Base-by-base conservation (phyloP, 2,329 filamentous ascomycete genomes). In the Colletotrichum euphorbiae region DNA sequence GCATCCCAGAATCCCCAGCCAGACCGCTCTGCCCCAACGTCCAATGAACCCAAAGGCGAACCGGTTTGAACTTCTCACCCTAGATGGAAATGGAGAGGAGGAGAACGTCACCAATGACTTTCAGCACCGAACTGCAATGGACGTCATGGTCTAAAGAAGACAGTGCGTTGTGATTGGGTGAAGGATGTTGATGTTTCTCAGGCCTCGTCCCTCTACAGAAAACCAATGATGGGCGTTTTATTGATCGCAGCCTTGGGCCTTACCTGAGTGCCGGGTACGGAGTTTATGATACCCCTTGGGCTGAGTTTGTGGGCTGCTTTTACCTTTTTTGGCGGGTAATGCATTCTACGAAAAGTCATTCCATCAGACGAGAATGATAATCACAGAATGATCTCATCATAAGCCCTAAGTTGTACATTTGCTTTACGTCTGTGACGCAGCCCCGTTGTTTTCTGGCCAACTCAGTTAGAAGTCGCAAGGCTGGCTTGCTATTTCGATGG, bases 21-120 rank as follows among this genome's bases (percentile, higher is more conserved):
- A 76, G 19, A 72, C 71, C 19, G 56, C 73, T 11, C 69, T 71
- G 12, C 70, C 75, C n/a, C 81, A 80, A 67, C 82, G 79, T 71
- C 28, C 58, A 1, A 74, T 77, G 51, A 77, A 77, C 50, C 74
- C 80, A 13, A 75, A 81, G 62, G 75, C 82, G 62, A 93, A 93
- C 73, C 86, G 89, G 6, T 92, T 92, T 75, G 81, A 87, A 55
- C 74, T 90, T 64, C 81, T 92, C 11, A 82, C 83, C 48, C 73
- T 88, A 13, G 85, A 87, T 56, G 82, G 78, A 17, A 75, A 77
- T 6, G 79, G 80, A 3, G 76, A 77, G 2, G 75, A 79, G n/a
- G 73, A 76, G 11, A 70, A 75, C n/a, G 63, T 19, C 15, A 15
- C 24, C 33, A 9, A 9, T 33, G 28, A 52, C 24, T 17, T 52